Evolutionary conservation across 176 grass and related monocot genomes (phyloP), one percentile per base, ranked within the genome.

Genomic region (Neostapfia colusana): DNA sequence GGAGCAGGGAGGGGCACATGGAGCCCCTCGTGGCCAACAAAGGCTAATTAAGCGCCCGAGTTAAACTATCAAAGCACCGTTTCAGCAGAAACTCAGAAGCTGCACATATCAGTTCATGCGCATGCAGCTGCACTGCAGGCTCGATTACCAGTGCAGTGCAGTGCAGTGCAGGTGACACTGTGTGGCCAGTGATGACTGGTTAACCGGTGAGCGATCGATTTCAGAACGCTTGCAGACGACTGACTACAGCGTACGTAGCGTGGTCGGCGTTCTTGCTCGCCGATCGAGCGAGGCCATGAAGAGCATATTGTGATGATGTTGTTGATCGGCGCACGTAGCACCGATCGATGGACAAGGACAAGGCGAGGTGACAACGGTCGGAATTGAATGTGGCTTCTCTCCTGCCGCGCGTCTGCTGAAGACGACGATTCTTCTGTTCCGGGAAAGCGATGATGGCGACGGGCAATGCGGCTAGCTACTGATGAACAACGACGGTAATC

Each of bases 1-100:
- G 71, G 87, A 85, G 72, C 82, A 39, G 31, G 31, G 2, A 31
- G 39, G 25, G 72, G 57, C 87, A 89, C 87, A 85, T 89, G 82
- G 82, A 83, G 70, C 79, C 75, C 79, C 74, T 90, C 78, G 17
- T 63, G 76, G 55, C 69, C 81, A 56, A 79, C 81, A 56, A 79
- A 82, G 56, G 81, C 69, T 74, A 77, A 7, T 63, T 74, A 77
- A 7, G 31, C 75, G 6, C 61, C 75, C 20, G 53, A n/a, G n/a
- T 51, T 65, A 77, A 77, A 77, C 60, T 38, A 77, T 65, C 57
- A 7, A 10, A 26, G 75, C 54, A 63, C 63, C 79, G 81, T 70
- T 79, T 70, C 64, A 31, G 3, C 1, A 46, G 55, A 76, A 71
- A 73, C 27, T 65, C 20, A 28, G 69, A 35, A 57, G 10, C 63